A percentile compares a stretch with the other conserved stretches of the same genome.
phyloP scores from a whole-genome alignment of 768 basidiomycete species.

The Tricholoma flavovirens region DNA sequence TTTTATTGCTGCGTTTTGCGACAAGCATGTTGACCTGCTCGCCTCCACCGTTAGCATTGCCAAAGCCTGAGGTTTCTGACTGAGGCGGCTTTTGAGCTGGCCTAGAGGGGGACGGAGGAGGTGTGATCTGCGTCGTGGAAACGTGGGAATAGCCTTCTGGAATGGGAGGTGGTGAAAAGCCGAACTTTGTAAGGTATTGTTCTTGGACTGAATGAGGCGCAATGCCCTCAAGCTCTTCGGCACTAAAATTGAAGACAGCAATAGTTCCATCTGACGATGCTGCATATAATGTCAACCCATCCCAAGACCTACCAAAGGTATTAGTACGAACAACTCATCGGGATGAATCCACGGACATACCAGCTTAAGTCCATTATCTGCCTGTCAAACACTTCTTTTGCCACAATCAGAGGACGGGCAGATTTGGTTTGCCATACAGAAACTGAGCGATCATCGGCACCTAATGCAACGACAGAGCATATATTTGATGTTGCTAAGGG shows the following conservation, averaged over 20 bases:
- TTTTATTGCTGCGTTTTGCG: conserved; percentile 67
- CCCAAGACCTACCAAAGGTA: conserved; percentile 66
- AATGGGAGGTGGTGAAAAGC: conserved; percentile 60
- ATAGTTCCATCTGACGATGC: conserved; percentile 96
- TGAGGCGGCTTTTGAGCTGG: conserved; percentile 10
- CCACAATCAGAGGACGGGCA: conserved; percentile 85
- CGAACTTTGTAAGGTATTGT: conserved; percentile 78
- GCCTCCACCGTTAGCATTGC: conserved; percentile 33
- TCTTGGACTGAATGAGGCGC: conserved; percentile 68
- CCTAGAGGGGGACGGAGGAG: conserved; percentile 45
- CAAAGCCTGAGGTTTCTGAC: conserved; percentile 21
- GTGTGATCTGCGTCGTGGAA: conserved; percentile 31
- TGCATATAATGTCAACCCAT: conserved; percentile 88
- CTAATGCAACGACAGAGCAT: conserved; percentile 88
- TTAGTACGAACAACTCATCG: background rate
- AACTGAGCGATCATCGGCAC: conserved; percentile 88
- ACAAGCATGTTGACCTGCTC: conserved; percentile 70
- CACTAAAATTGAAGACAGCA: conserved; percentile 79
- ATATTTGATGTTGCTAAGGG: conserved; percentile 77
- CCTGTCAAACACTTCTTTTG: conserved; percentile 90
- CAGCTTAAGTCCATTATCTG: conserved; percentile 96
- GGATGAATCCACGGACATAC: conserved; percentile 38
- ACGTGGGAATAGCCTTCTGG: conserved; percentile 69
- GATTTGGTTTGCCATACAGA: conserved; percentile 97
- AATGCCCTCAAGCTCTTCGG: conserved; percentile 76